Evolutionary conservation across 2,329 filamentous ascomycete species (phyloP), one percentile per base, ranked within the genome.

Genomic region (Gyromitra esculenta): DNA sequence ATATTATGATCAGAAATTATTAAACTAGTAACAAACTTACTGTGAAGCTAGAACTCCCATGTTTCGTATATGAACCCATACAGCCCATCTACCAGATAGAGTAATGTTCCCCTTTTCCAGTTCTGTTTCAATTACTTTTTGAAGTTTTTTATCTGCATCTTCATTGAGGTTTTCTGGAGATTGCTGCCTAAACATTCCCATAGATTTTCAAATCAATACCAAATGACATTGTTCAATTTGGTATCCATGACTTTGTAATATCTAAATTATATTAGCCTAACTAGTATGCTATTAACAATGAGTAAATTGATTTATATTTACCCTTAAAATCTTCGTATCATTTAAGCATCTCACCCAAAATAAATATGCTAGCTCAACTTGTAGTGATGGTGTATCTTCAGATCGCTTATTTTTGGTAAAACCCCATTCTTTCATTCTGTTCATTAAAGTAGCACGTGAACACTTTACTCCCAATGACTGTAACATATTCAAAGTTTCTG

Each of bases 321-420:
- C 94, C 80, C 88, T 88, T 81, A 93, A 88, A 56, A 98, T 90
- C 83, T 97, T 93, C 48, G 87, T 85, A 86, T 97, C 97, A 74
- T 89, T 92, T 63, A 85, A 86, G 80, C 91, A 90, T 82, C 97
- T 94, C n/a, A 98, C 13, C 64, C 48, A 67, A 67, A 67, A 67
- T 21, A 67, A 9, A 15, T 54, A 67, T 15, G 50, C 50, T 4
- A 67, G n/a, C 7, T 56, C 31, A 13, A 67, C 48, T 41, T n/a
- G 15, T 9, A 67, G 25, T 39, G 63, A 41, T 87, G 0, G 95
- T 95, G 0, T 89, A 88, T 80, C 95, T 88, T 39, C 87, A 86
- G 15, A 54, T 13, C 11, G 15, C 1, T 3, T 37, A 39, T 67
- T 9, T 43, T 56, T 67, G 15, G 31, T 56, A 56, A 67, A 67